Conservation (phyloP, 2,329 filamentous ascomycete genomes). For the Sclerotinia subarctica region DNA sequence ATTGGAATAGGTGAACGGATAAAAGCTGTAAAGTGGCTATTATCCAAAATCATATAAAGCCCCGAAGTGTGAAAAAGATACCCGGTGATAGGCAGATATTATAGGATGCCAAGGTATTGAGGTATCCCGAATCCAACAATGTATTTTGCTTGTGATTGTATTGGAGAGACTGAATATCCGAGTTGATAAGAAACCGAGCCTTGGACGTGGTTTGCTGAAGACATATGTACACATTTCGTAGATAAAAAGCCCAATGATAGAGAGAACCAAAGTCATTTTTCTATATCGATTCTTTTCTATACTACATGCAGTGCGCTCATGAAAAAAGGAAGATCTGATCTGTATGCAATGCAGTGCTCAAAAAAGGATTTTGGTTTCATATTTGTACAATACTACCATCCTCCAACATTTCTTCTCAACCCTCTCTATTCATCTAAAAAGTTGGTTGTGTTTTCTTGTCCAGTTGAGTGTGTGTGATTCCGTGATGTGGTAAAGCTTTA, state of each 20-base stretch:
- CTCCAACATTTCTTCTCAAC: conserved; percentile 18
- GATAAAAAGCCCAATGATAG: neutral
- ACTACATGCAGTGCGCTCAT: conserved; percentile 35
- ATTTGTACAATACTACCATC: conserved; percentile 32
- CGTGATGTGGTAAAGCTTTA: conserved; percentile 9
- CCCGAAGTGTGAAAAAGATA: conserved; percentile 1
- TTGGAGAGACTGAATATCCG: neutral
- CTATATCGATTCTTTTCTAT: conserved; percentile 34
- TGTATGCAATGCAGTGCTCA: conserved; percentile 34
- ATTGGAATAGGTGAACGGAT: too few relatives aligned
- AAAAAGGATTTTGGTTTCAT: conserved; percentile 29
- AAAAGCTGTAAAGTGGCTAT: neutral
- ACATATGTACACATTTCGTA: neutral
- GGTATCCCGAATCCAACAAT: neutral
- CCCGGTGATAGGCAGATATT: neutral
- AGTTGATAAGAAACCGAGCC: neutral
- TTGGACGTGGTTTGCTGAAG: neutral
- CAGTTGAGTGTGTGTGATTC: conserved; percentile 21
- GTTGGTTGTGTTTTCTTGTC: conserved; percentile 10
- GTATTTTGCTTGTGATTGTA: conserved; percentile 14
- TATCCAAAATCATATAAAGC: conserved; percentile 7
- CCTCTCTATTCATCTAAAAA: conserved; percentile 27
- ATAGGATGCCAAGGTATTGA: neutral
- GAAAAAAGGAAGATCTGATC: conserved; percentile 27
- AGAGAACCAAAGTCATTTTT: conserved; percentile 13